Percentiles rank a stretch among this genome's conserved stretches.
These are phyloP conservation scores for Thalia dealbata DNA, from an alignment of 176 grass and related monocot genomes.

Conservation along the genomic window DNA sequence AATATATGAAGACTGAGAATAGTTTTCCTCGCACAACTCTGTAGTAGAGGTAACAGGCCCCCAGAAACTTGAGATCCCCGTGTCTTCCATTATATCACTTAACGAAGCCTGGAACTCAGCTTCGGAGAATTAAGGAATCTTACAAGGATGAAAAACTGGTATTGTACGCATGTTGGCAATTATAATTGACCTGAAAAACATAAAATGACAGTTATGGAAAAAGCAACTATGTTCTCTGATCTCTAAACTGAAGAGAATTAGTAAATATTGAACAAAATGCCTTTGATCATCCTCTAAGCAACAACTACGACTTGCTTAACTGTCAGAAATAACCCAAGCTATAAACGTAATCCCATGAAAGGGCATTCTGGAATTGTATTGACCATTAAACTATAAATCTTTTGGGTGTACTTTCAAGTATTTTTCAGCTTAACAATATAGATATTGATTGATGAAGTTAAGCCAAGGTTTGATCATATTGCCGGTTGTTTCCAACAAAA, in stretches of 20 bases:
- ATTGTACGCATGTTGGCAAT: background rate
- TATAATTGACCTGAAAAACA: background rate
- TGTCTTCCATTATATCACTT: background rate
- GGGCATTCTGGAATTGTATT: too few relatives aligned
- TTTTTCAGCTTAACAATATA: too few relatives aligned
- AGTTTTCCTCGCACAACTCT: slow-evolving; percentile 2
- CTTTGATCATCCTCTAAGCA: too few relatives aligned
- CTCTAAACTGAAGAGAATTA: background rate
- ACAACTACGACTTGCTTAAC: too few relatives aligned
- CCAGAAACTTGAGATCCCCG: slow-evolving; percentile 1
- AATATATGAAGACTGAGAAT: slow-evolving; percentile 5
- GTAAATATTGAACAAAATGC: background rate
- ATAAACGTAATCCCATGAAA: too few relatives aligned
- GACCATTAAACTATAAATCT: too few relatives aligned
- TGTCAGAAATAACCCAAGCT: too few relatives aligned
- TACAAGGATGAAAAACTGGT: background rate
- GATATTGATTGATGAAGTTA: too few relatives aligned
- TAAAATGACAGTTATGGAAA: background rate
- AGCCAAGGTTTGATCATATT: too few relatives aligned
- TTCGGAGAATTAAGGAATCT: background rate
- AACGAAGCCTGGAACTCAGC: background rate
- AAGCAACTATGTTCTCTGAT: background rate
- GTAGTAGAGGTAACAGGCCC: slow-evolving; percentile 1
- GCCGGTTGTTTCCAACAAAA: too few relatives aligned
- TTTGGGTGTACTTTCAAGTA: too few relatives aligned